A percentile compares a stretch with the other conserved stretches of the same genome.
Conservation (phyloP, 73 alveolate species). For the Strombidium stylifer region DNA sequence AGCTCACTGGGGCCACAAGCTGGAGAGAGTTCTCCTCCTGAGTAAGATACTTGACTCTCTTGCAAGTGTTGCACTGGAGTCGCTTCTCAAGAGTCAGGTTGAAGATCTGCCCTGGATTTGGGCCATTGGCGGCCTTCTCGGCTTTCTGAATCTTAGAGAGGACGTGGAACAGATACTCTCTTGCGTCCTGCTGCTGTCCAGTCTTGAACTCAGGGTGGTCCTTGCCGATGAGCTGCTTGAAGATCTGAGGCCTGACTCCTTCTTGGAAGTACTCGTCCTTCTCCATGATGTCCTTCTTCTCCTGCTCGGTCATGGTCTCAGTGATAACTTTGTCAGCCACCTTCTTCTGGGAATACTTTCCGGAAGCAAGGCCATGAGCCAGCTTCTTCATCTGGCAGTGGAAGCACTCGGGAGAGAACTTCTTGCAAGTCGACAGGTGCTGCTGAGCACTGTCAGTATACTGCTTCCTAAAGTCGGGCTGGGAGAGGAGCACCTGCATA, state of each 20-base stretch:
- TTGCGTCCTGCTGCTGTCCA: conserved; percentile 98
- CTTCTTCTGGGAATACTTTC: conserved; percentile 92
- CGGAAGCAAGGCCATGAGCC: conserved; percentile 90
- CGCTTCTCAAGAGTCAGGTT: conserved; percentile 83
- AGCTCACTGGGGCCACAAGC: conserved; percentile 33
- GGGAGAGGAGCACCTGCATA: conserved; percentile 86
- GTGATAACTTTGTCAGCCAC: conserved; percentile 59
- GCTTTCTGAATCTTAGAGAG: conserved; percentile 72
- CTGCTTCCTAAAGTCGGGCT: conserved; percentile 86
- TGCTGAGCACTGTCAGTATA: conserved; percentile 71
- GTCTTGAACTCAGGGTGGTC: conserved; percentile 96
- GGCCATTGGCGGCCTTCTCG: conserved; percentile 59
- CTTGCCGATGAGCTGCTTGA: conserved; percentile 95
- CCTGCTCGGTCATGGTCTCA: conserved; percentile 80
- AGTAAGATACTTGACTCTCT: conserved; percentile 73
- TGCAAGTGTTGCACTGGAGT: conserved; percentile 89
- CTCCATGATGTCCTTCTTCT: conserved; percentile 21
- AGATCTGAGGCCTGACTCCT: conserved; percentile 94
- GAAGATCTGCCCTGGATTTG: conserved; percentile 78
- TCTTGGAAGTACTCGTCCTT: conserved; percentile 90
- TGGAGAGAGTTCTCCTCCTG: conserved; percentile 13
- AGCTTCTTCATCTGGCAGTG: conserved; percentile 91
- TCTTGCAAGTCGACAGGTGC: conserved; percentile 81
- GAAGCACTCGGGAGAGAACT: conserved; percentile 82
- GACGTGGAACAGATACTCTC: conserved; percentile 88